Evolutionary conservation across 345 rosid genomes (phyloP).

Genomic region (Brassica juncea): DNA sequence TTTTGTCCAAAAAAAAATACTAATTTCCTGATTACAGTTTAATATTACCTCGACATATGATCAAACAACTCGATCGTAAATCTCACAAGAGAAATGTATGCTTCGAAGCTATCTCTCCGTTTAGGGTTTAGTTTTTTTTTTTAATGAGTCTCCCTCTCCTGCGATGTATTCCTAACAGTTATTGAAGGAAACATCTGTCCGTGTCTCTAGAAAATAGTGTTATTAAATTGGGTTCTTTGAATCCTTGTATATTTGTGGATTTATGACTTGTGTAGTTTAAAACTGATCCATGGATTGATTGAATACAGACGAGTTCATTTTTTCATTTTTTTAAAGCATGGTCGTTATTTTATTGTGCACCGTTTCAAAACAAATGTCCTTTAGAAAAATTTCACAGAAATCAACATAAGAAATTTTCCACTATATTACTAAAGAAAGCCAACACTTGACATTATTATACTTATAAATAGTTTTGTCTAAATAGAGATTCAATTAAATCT

Average conservation of each 20-base stretch:
- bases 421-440: not conserved
- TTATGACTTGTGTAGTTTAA: not conserved
- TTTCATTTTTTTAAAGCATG: not conserved
- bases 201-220: not conserved
- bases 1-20: no score
- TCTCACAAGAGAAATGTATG: not conserved
- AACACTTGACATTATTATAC: not conserved
- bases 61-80: conserved; percentile 12
- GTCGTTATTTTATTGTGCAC: not conserved
- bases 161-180: not conserved
- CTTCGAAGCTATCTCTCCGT: not conserved
- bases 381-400: not conserved
- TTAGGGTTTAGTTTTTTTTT: not conserved
- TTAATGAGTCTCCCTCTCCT: not conserved
- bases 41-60: not conserved
- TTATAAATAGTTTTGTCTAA: not conserved
- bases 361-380: not conserved
- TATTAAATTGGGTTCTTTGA: not conserved
- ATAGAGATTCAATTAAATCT: not conserved
- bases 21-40: not conserved
- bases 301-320: not conserved
- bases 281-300: not conserved
- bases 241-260: not conserved
- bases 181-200: not conserved
- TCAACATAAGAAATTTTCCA: not conserved